phyloP scores from a whole-genome alignment of 1,139 yeast species.

The Tardiomyces blankii region DNA sequence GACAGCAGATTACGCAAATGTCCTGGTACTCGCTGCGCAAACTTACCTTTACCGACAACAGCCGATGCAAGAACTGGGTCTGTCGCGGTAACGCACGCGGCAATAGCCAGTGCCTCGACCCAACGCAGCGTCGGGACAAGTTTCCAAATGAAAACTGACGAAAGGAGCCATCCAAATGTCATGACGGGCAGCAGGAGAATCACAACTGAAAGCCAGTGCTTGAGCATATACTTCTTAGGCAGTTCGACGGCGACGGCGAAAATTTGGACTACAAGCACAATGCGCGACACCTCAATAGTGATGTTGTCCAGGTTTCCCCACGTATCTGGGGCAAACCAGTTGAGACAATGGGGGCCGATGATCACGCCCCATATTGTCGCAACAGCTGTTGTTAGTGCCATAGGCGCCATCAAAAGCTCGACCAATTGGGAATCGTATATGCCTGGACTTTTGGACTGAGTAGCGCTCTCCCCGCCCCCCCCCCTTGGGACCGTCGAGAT shows the following conservation, averaged over 20 bases:
- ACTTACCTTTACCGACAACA: constrained; percentile 94
- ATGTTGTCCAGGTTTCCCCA: constrained; percentile 91
- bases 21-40: constrained; percentile 95
- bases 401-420: too few relatives aligned
- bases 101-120: constrained; percentile 63
- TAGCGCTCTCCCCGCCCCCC: too few relatives aligned
- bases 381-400: constrained; percentile 32
- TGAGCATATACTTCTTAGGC: constrained; percentile 85
- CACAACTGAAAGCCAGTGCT: constrained; percentile 79
- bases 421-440: too few relatives aligned
- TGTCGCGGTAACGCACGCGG: constrained; percentile 95
- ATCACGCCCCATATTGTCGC: constrained; percentile 88
- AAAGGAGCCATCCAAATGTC: constrained; percentile 89
- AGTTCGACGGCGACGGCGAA: constrained; percentile 96
- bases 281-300: constrained; percentile 79
- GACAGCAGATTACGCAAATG: constrained; percentile 81
- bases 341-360: constrained; percentile 84
- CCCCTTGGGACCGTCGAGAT: too few relatives aligned
- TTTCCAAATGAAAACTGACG: constrained; percentile 77
- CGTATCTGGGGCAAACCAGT: constrained; percentile 77
- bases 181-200: constrained; percentile 79
- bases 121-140: constrained; percentile 76
- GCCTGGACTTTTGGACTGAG: too few relatives aligned
- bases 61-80: constrained; percentile 98
- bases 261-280: constrained; percentile 84